phyloP scores from a whole-genome alignment of 805 yeast species.

The Lachancea fermentati region DNA sequence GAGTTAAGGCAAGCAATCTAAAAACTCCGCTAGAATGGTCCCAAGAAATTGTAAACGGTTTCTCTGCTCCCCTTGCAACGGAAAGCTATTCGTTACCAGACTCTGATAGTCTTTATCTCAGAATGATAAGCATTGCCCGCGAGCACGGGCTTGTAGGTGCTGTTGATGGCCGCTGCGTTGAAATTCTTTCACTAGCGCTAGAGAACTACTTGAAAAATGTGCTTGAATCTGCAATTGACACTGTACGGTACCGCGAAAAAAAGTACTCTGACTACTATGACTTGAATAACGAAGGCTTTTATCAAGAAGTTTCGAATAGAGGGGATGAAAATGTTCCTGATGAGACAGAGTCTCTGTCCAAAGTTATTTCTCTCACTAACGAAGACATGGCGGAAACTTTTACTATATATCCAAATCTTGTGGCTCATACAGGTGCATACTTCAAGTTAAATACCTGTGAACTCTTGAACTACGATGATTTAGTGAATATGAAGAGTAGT shows the following conservation, averaged over 20 bases:
- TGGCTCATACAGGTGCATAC: constrained; percentile 62
- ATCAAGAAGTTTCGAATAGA: constrained; percentile 22
- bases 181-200: constrained; percentile 70
- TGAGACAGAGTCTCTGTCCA: constrained; percentile 5
- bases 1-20: constrained; percentile 28
- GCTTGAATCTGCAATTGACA: constrained; percentile 68
- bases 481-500: constrained; percentile 27
- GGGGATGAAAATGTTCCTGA: constrained; percentile 4
- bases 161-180: constrained; percentile 72
- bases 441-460: constrained; percentile 44
- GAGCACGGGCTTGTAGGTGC: constrained; percentile 86
- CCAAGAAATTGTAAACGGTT: constrained; percentile 83
- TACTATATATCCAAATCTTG: constrained; percentile 56
- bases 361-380: constrained; percentile 40
- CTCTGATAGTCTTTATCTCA: constrained; percentile 53
- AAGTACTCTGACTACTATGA: constrained; percentile 37
- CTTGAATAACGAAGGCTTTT: constrained; percentile 28
- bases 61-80: constrained; percentile 72
- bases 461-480: constrained; percentile 52
- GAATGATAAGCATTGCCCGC: constrained; percentile 77
- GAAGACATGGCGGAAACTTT: constrained; percentile 66
- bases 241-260: constrained; percentile 54
- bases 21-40: constrained; percentile 70
- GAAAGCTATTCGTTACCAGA: constrained; percentile 84
- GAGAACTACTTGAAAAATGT: constrained; percentile 74